phyloP scores from a whole-genome alignment of 345 rosid genomes.

The Eucalyptus marginata region DNA sequence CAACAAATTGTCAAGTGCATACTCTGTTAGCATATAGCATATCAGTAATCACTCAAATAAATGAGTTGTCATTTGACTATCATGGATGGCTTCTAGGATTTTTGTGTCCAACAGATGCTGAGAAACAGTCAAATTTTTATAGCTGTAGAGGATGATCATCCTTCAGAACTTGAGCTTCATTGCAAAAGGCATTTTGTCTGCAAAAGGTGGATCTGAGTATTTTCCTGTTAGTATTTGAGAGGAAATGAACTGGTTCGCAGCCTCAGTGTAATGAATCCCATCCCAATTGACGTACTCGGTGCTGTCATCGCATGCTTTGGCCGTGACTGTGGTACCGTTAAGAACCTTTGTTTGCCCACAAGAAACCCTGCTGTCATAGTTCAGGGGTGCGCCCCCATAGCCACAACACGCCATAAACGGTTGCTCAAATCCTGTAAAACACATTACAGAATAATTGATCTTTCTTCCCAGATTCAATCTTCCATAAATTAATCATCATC shows the following conservation, averaged over 20 bases:
- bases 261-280: conserved; percentile 91
- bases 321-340: conserved; percentile 47
- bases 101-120: not conserved
- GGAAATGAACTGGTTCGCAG: conserved; percentile 66
- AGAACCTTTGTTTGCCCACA: conserved; percentile 87
- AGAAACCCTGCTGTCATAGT: conserved; percentile 50
- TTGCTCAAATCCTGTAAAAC: conserved; percentile 74
- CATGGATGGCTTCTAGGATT: not conserved
- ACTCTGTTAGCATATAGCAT: not conserved
- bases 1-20: not conserved
- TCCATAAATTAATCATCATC: not conserved
- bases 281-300: conserved; percentile 91
- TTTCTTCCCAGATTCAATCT: not conserved
- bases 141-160: not conserved
- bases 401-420: conserved; percentile 97
- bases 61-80: not conserved
- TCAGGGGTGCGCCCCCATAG: conserved; percentile 69
- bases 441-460: not conserved
- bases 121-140: not conserved
- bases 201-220: conserved; percentile 77
- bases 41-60: not conserved
- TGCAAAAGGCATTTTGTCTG: conserved; percentile 78
- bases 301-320: conserved; percentile 65
- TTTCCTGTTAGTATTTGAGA: conserved; percentile 76
- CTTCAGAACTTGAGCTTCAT: conserved; percentile 59